Percentiles rank a stretch among this genome's conserved stretches.
Evolutionary conservation across 23 red algal species (phyloP).

Genomic region (Gracilaria caudata): DNA sequence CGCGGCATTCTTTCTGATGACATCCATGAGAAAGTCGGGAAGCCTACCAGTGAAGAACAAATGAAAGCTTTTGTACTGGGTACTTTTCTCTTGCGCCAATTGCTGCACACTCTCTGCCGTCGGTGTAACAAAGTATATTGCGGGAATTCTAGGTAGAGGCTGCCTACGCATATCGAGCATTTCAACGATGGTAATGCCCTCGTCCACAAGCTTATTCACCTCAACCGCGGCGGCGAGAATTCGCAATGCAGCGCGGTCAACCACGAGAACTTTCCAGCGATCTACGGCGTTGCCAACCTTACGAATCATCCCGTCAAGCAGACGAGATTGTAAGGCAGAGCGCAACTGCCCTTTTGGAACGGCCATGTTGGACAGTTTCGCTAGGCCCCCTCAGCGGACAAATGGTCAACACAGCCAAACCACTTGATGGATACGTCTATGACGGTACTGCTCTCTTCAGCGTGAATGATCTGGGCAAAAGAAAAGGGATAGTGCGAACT

Average conservation of each 20-base stretch:
- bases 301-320: slow-evolving; percentile 77
- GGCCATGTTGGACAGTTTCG: neutral
- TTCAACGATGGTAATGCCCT: slow-evolving; percentile 93
- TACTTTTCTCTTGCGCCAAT: slow-evolving; percentile 65
- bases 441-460: neutral
- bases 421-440: neutral
- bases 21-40: slow-evolving; percentile 78
- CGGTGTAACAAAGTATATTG: slow-evolving; percentile 85
- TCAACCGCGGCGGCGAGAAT: slow-evolving; percentile 73
- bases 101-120: slow-evolving; percentile 64
- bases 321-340: slow-evolving; percentile 51
- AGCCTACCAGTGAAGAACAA: slow-evolving; percentile 86
- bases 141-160: slow-evolving; percentile 77
- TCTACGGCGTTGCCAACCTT: slow-evolving; percentile 35
- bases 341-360: slow-evolving; percentile 32
- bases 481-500: too few species aligned
- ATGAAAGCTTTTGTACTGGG: slow-evolving; percentile 78
- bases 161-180: slow-evolving; percentile 83
- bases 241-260: slow-evolving; percentile 76
- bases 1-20: slow-evolving; percentile 51
- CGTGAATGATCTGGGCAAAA: neutral
- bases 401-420: neutral
- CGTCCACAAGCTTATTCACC: slow-evolving; percentile 81
- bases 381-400: neutral
- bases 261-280: slow-evolving; percentile 82